A percentile compares a stretch with the other conserved stretches of the same genome.
These are phyloP conservation scores for Penicillium sp. DNA, from an alignment of 2,329 filamentous ascomycete species.

Conservation along the genomic window DNA sequence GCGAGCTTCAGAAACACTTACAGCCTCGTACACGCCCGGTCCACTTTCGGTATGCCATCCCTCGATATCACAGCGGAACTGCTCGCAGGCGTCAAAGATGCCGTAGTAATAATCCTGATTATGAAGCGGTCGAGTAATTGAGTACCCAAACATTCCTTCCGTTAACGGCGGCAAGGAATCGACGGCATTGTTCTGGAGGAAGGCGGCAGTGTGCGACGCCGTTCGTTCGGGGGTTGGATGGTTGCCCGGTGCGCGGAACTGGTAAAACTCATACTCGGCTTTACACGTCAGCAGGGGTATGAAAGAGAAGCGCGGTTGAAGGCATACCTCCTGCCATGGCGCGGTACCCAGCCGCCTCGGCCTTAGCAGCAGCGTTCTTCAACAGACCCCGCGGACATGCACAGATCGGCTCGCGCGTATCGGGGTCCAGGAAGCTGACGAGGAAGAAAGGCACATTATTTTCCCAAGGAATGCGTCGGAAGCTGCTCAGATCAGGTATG, in stretches of 20 bases:
- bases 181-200: constrained; percentile 67
- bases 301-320: neutral
- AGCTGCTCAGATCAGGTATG: constrained; percentile 70
- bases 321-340: constrained; percentile 78
- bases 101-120: constrained; percentile 92
- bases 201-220: constrained; percentile 65
- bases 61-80: constrained; percentile 77
- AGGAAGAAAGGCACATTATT: constrained; percentile 79
- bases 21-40: constrained; percentile 91
- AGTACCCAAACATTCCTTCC: constrained; percentile 95
- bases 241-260: constrained; percentile 65
- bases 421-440: constrained; percentile 76
- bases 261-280: constrained; percentile 96
- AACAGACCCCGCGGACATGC: constrained; percentile 76
- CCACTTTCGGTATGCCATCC: constrained; percentile 96
- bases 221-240: constrained; percentile 51
- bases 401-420: constrained; percentile 64
- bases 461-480: constrained; percentile 86
- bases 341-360: constrained; percentile 63
- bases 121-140: constrained; percentile 75
- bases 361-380: constrained; percentile 61
- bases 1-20: constrained; percentile 29
- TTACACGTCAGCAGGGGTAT: constrained; percentile 11
- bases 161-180: constrained; percentile 72
- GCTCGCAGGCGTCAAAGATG: constrained; percentile 71